Evolutionary conservation across 2,329 filamentous ascomycete genomes (phyloP).

Genomic region (Anthostomella pinea): DNA sequence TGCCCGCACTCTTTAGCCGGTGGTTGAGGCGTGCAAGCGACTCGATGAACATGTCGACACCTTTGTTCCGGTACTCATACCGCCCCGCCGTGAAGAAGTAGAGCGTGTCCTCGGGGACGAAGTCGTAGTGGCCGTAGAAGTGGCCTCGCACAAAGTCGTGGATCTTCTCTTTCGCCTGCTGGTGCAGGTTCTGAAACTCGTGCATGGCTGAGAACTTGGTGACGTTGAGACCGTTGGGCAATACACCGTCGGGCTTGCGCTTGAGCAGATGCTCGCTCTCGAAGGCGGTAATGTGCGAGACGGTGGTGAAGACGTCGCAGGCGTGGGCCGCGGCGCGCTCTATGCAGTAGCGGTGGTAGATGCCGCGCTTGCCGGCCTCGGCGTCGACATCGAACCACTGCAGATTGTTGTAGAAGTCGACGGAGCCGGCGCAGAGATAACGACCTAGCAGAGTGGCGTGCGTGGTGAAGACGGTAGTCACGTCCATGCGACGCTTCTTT

Average conservation of each 20-base stretch:
- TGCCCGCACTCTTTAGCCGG: conserved; percentile 77
- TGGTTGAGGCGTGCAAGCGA: conserved; percentile 93
- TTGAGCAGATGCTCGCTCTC: conserved; percentile 97
- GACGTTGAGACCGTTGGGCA: conserved; percentile 96
- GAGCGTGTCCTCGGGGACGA: conserved; percentile 92
- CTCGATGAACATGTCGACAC: conserved; percentile 99
- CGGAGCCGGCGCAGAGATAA: conserved; percentile 94
- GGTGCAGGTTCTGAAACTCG: conserved; percentile 98
- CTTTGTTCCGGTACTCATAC: conserved; percentile 98
- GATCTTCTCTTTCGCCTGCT: conserved; percentile 95
- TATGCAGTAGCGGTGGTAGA: conserved; percentile 98
- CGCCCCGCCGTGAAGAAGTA: conserved; percentile 97
- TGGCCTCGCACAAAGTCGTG: conserved; percentile 97
- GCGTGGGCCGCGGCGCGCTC: conserved; percentile 90
- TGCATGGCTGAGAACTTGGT: conserved; percentile 98
- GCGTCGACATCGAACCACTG: conserved; percentile 95
- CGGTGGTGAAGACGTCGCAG: conserved; percentile 96
- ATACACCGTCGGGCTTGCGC: conserved; percentile 92
- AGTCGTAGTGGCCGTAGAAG: conserved; percentile 98
- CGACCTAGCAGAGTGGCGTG: conserved; percentile 93
- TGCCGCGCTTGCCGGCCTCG: conserved; percentile 95
- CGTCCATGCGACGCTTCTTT: conserved; percentile 91
- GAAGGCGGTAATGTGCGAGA: conserved; percentile 97
- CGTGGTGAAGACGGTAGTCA: conserved; percentile 98
- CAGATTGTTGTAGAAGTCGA: conserved; percentile 99